phyloP scores from a whole-genome alignment of 176 grass and related monocot genomes.

The Hordeum marinum region DNA sequence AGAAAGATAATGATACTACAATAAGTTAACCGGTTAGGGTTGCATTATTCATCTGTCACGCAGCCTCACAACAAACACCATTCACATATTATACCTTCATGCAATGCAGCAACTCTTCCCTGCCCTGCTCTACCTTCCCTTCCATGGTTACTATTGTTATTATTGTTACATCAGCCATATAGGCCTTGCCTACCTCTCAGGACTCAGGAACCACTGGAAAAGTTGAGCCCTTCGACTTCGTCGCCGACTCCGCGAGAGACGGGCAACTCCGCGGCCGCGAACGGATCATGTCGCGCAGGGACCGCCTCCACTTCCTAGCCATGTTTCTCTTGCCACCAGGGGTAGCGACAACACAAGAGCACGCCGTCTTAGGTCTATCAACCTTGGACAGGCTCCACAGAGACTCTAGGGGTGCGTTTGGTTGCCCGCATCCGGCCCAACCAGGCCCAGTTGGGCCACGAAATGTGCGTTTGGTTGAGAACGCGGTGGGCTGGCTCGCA shows the following conservation, averaged over 20 bases:
- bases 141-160: not conserved
- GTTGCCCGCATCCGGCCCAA: no score
- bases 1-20: no score
- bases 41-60: not conserved
- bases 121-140: not conserved
- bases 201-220: conserved; percentile 28
- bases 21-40: not conserved
- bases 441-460: no score
- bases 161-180: not conserved
- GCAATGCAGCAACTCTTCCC: not conserved
- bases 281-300: conserved; percentile 45
- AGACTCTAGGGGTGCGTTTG: no score
- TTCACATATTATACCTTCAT: not conserved
- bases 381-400: conserved; percentile 41
- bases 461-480: no score
- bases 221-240: conserved; percentile 12
- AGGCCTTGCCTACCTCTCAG: conserved; percentile 21
- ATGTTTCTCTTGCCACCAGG: not conserved
- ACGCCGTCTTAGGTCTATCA: conserved; percentile 12
- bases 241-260: conserved; percentile 10
- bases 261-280: conserved; percentile 32
- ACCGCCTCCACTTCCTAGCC: conserved; percentile 50
- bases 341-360: conserved; percentile 16
- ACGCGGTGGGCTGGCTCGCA: no score
- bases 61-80: not conserved